phyloP scores from a whole-genome alignment of 352 stramenopile species.

The Globisporangium nodosum region DNA sequence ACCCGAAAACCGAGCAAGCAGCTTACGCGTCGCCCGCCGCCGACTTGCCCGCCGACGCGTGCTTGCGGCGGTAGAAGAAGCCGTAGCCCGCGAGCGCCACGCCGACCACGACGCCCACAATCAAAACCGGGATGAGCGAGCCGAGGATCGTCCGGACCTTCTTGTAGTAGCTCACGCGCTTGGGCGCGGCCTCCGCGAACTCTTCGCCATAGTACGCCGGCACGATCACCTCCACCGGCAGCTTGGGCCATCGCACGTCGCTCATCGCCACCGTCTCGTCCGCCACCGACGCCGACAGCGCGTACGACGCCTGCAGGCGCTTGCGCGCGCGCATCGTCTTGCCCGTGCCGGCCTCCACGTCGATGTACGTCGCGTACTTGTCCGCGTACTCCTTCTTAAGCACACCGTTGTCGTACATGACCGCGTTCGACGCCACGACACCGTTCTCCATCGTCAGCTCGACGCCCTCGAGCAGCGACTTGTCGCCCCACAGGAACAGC shows the following conservation, averaged over 20 bases:
- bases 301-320: slow-evolving; percentile 53
- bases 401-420: slow-evolving; percentile 34
- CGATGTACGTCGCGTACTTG: slow-evolving; percentile 48
- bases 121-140: slow-evolving; percentile 57
- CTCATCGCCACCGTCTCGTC: slow-evolving; percentile 42
- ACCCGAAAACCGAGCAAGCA: neutral
- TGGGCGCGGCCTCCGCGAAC: slow-evolving; percentile 28
- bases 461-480: slow-evolving; percentile 31
- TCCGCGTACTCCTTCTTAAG: slow-evolving; percentile 48
- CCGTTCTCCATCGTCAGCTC: slow-evolving; percentile 49
- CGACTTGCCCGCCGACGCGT: slow-evolving; percentile 10
- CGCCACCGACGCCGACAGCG: slow-evolving; percentile 28
- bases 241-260: slow-evolving; percentile 50
- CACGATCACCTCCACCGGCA: slow-evolving; percentile 48
- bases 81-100: slow-evolving; percentile 29
- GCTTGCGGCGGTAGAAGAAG: slow-evolving; percentile 39
- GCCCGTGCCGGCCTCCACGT: slow-evolving; percentile 61
- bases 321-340: slow-evolving; percentile 69
- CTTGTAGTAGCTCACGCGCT: slow-evolving; percentile 47
- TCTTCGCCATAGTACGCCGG: slow-evolving; percentile 61
- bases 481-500: slow-evolving; percentile 52
- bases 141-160: slow-evolving; percentile 34
- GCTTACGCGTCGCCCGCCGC: slow-evolving; percentile 13
- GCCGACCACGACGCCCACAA: slow-evolving; percentile 49
- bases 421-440: slow-evolving; percentile 27